Evolutionary conservation across 2,329 filamentous ascomycete species (phyloP), one percentile per base, ranked within the genome.

Genomic region (Taxawa tesnikishii): DNA sequence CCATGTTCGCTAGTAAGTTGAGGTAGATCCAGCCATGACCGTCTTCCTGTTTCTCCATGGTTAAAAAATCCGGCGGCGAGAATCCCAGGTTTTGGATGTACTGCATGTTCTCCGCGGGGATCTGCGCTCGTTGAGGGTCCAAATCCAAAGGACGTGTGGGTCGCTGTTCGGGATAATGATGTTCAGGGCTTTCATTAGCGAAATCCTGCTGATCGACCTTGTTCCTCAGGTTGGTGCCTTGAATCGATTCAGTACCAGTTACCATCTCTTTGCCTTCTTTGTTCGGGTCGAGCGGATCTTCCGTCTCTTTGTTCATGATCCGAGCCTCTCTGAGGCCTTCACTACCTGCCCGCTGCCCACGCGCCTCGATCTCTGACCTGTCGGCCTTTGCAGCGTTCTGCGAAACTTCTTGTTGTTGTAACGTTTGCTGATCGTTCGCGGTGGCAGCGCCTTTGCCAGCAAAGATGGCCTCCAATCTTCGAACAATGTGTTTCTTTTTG

Each of bases 21-120:
- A 90, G 59, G 44, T 87, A 88, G 1, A 88, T 74, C 83, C 83
- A 90, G 4, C 81, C 81, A 15, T 84, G 75, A 33, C 79, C 75
- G 0, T 75, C 67, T 10, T 68, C 65, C 8, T 74, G 69, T 31
- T 74, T 65, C 2, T 59, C 46, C 12, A 57, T 60, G 11, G 61
- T 58, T 2, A 60, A 56, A 7, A 59, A 59, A 29, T 78, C 65
- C 0, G 74, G 73, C 0, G 75, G 73, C 0, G 71, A 65, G 41
- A 83, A 64, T 8, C 79, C 79, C 9, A 87, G 60, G 51, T 84
- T 81, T 5, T 76, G 73, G 42, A 85, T 81, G 47, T 85, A 87
- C 6, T 81, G 68, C 54, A 90, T 75, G 39, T 90, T 92, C 2
- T 90, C 82, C 0, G 68, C 63, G 0, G 83, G 80, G 5, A 79